phyloP scores from a whole-genome alignment of 768 basidiomycete species.

The Lyophyllum semitale region DNA sequence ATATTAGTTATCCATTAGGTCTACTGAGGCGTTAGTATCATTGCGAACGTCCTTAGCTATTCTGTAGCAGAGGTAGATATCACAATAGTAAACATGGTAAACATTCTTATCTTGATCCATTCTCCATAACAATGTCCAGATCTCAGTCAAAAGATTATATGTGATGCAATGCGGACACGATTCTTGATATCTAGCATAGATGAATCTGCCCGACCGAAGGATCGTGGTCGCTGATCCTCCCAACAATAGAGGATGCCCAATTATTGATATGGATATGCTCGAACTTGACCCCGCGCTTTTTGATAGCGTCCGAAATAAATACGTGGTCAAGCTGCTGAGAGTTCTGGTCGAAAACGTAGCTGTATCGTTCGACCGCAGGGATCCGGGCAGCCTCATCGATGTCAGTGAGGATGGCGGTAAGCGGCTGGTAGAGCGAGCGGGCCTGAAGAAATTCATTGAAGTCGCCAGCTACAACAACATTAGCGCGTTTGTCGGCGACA shows the following conservation, averaged over 20 bases:
- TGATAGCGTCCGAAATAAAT: conserved; percentile 50
- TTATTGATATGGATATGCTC: conserved; percentile 67
- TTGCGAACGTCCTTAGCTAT: too few species aligned
- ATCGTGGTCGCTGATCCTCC: conserved; percentile 60
- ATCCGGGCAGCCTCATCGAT: conserved; percentile 53
- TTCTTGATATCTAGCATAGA: conserved; percentile 36
- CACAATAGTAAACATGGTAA: too few species aligned
- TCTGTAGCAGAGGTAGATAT: too few species aligned
- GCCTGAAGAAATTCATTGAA: conserved; percentile 64
- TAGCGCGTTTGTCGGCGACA: conserved; percentile 41
- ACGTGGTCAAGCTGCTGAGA: conserved; percentile 61
- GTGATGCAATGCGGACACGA: too few species aligned
- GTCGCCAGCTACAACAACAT: conserved; percentile 58
- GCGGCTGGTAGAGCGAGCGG: conserved; percentile 48
- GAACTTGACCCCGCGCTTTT: conserved; percentile 40
- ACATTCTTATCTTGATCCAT: too few species aligned
- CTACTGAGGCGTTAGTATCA: too few species aligned
- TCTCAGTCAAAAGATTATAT: too few species aligned
- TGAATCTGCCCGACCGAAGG: conserved; percentile 54
- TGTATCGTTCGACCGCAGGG: conserved; percentile 54
- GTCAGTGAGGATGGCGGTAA: conserved; percentile 43
- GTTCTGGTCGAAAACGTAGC: conserved; percentile 62
- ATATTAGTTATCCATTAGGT: too few species aligned
- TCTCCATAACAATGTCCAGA: too few species aligned
- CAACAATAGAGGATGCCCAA: conserved; percentile 44